Evolutionary conservation across 2,329 filamentous ascomycete species (phyloP), one percentile per base, ranked within the genome.

Genomic region (Penicillium sp.): DNA sequence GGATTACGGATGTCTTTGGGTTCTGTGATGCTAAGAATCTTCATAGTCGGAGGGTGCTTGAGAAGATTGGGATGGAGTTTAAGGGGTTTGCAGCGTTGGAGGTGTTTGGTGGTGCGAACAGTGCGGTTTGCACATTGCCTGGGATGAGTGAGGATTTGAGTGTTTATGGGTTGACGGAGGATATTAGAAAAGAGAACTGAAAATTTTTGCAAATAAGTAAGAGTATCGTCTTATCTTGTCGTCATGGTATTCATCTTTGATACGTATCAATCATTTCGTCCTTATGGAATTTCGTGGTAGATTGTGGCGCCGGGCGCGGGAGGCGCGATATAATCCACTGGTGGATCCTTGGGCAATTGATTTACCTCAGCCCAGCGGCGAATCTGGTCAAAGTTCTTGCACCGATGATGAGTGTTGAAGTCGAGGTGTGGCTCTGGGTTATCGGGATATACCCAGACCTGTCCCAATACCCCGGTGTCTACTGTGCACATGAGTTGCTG

Each of bases 401-500:
- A 87, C 46, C 74, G 75, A 65, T 87, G 85, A 53, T 75, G 74
- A 0, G 84, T 86, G 62, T 85, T 84, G 70, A 87, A 87, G 66
- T 87, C 83, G 2, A 84, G 82, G 59, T 84, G 86, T 0, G 82
- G 76, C 42, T 73, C 70, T 0, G 79, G 77, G 8, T 75, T 68
- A 23, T 82, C 73, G 0, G 66, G 65, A 18, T 69, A 64, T 31
- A 79, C 79, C 84, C 84, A 87, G 6, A 87, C 78, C 61, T 87
- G 83, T 12, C 84, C 84, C 0, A 87, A 74, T 0, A 87, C 78
- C 1, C 79, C 84, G 2, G 83, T 80, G 60, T 87, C 85, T 20
- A 81, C 75, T 26, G 80, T 82, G 69, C 85, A 87, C 82, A 86
- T 86, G 14, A 87, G 75, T 15, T 85, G 81, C 65, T 87, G 84